These are phyloP conservation scores for Globisporangium lucens DNA, from an alignment of 352 stramenopile genomes.

Conservation along the genomic window DNA sequence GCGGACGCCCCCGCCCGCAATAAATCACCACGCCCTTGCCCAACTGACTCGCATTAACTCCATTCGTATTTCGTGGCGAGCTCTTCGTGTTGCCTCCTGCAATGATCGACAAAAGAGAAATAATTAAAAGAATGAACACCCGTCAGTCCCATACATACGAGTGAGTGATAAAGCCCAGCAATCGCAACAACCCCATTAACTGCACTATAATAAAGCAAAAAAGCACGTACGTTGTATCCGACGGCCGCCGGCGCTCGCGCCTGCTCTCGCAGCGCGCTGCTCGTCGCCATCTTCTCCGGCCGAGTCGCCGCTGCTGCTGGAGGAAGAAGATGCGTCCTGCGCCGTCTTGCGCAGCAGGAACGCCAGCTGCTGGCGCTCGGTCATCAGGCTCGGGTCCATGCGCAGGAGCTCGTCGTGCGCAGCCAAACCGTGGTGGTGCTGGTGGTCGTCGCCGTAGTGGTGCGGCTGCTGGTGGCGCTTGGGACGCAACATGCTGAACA, in stretches of 20 bases:
- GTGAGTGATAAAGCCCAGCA: not conserved
- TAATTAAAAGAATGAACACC: not conserved
- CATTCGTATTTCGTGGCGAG: conserved; percentile 9
- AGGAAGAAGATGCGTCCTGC: conserved; percentile 32
- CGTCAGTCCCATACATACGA: too few relatives aligned
- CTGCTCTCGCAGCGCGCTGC: not conserved
- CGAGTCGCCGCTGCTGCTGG: conserved; percentile 21
- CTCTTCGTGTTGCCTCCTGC: conserved; percentile 6
- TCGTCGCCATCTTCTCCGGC: conserved; percentile 17
- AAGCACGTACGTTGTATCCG: conserved; percentile 13
- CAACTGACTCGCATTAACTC: not conserved
- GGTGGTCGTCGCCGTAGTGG: conserved; percentile 3
- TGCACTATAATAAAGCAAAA: not conserved
- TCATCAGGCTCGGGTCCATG: conserved; percentile 70
- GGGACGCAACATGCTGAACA: conserved; percentile 7
- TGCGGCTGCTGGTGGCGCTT: conserved; percentile 6
- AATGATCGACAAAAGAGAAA: conserved; percentile 4
- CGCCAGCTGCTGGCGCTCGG: conserved; percentile 78
- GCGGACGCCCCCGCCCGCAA: conserved; percentile 23
- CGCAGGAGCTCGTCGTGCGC: conserved; percentile 15
- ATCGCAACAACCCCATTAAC: not conserved
- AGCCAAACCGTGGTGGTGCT: not conserved
- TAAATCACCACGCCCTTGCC: conserved; percentile 7
- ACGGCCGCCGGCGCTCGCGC: not conserved
- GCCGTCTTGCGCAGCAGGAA: conserved; percentile 78